A percentile compares a stretch with the other conserved stretches of the same genome.
Evolutionary conservation across 164 flowering plant genomes (phyloP).

Genomic region (Taxillus chinensis): DNA sequence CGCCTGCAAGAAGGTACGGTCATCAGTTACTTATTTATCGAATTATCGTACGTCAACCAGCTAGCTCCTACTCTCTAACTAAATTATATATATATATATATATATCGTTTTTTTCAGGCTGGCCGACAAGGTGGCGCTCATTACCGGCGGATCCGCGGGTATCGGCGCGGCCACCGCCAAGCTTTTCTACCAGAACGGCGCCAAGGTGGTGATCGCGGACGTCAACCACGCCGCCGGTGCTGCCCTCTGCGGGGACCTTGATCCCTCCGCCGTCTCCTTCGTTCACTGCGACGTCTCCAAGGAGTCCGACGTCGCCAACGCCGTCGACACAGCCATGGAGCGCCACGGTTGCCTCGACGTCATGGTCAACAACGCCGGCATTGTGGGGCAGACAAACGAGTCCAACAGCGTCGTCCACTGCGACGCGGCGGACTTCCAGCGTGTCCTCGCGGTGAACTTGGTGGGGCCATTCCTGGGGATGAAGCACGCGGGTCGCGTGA

Average conservation of each 20-base stretch:
- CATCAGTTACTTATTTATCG: no score
- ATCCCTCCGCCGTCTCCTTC: neutral
- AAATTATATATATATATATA: no score
- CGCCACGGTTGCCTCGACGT: neutral
- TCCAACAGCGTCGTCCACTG: neutral
- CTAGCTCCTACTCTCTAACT: no score
- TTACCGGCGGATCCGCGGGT: conserved; percentile 2
- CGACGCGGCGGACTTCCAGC: neutral
- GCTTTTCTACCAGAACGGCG: conserved; percentile 1
- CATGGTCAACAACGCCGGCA: conserved; percentile 4
- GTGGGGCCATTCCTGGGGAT: neutral
- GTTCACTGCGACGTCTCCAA: conserved; percentile 2
- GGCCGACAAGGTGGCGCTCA: conserved; percentile 2
- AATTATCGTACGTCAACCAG: no score
- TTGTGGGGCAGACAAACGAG: neutral
- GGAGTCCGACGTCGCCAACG: neutral
- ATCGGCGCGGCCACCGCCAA: neutral
- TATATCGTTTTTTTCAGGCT: neutral
- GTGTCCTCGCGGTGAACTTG: neutral
- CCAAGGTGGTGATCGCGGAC: conserved; percentile 4
- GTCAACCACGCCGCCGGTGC: neutral
- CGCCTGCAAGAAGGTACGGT: no score
- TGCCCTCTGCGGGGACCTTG: neutral
- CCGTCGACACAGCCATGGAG: neutral
- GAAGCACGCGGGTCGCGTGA: conserved; percentile 1